Base-by-base conservation (phyloP, 2,329 filamentous ascomycete genomes). In the Aspergillus ochraceoroseus region DNA sequence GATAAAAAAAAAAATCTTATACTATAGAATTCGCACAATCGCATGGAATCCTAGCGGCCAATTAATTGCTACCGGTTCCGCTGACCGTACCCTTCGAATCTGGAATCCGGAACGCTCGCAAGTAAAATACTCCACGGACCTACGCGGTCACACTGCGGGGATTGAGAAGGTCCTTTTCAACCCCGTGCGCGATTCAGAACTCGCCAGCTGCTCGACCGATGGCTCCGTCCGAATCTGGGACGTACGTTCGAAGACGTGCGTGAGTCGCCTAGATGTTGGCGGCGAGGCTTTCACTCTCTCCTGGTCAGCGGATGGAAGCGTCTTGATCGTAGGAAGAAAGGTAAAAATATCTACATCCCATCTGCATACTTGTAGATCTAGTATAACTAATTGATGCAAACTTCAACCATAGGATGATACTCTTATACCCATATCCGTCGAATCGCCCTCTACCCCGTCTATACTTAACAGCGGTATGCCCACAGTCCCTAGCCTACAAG, bases 41-140 rank as follows among this genome's bases (percentile, higher is more conserved):
- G 82, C 85, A 26, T 96, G 90, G 90, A 95, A 90, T 51, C 86
- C 89, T 0, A 72, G 86, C 0, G 88, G 90, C 22, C 84, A 79
- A 6, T 72, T 92, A 44, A 80, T 96, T 46, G 90, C 90, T 0
- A 94, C 89, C 0, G 88, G 87, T 2, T 85, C 87, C 2, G 87
- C 90, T 6, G 85, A 96, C 66, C 89, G 90, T 38, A 82, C 82
- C 0, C 73, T 98, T 30, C 83, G 88, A n/a, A 80, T 98, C 51
- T 98, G 92, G 90, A 94, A 98, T 48, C 70, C 70, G 0, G 70
- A 73, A 42, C 65, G 70, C 38, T 64, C 70, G 12, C 58, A 63
- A 45, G 62, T 65, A 17, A 64, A 65, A 52, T 68, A 71, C 48
- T 71, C 70, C 19, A 72, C 68, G 4, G 70, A 73, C 38, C 54